Evolutionary conservation across 2,329 filamentous ascomycete genomes (phyloP).

Genomic region (Nothophoma quercina): DNA sequence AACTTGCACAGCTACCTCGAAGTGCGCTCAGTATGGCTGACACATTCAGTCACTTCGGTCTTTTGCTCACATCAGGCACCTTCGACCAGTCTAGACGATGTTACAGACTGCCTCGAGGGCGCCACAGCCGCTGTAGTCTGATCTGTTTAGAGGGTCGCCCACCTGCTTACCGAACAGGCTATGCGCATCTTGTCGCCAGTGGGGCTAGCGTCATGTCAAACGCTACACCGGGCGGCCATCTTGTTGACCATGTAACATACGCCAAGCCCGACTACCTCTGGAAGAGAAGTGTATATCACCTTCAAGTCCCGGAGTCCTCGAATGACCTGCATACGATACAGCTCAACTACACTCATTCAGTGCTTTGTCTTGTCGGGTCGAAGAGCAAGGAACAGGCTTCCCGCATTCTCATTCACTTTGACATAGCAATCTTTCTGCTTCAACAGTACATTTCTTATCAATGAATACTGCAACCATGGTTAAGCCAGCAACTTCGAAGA

Average conservation of each 20-base stretch:
- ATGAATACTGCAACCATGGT: conserved; percentile 29
- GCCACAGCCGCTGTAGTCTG: conserved; percentile 21
- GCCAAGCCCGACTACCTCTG: conserved; percentile 31
- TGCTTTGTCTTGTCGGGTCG: background rate
- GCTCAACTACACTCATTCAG: conserved; percentile 9
- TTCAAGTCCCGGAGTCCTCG: conserved; percentile 27
- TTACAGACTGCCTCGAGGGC: conserved; percentile 17
- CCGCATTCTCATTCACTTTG: background rate
- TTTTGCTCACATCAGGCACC: conserved; percentile 19
- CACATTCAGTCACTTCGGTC: conserved; percentile 21
- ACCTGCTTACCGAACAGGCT: conserved; percentile 24
- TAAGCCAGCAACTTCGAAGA: conserved; percentile 21
- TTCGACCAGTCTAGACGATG: conserved; percentile 26
- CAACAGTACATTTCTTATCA: conserved; percentile 1
- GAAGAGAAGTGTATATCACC: conserved; percentile 35
- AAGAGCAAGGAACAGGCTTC: background rate
- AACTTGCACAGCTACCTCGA: conserved; percentile 37
- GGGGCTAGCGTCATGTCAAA: conserved; percentile 27
- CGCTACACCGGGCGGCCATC: conserved; percentile 37
- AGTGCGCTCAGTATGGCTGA: conserved; percentile 27
- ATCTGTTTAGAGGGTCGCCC: conserved; percentile 20
- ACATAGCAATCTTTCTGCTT: background rate
- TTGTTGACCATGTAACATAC: conserved; percentile 24
- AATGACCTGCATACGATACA: conserved; percentile 12
- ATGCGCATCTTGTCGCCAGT: conserved; percentile 26